phyloP scores from a whole-genome alignment of 768 basidiomycete species.

The Artomyces pyxidatus region DNA sequence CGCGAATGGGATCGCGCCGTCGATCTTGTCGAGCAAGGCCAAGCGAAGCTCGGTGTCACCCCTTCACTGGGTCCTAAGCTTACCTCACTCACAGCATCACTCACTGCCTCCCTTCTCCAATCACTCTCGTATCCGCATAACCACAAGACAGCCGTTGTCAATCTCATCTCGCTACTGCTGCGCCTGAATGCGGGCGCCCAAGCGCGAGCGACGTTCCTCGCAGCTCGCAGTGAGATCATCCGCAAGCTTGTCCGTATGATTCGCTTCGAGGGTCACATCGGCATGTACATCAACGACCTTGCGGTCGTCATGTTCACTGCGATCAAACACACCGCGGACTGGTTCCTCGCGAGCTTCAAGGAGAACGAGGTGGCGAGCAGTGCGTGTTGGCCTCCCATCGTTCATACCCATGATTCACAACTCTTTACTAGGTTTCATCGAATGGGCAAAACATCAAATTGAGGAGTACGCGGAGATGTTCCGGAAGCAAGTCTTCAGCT shows the following conservation, averaged over 20 bases:
- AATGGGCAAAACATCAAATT: slow-evolving; percentile 87
- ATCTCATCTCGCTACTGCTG: slow-evolving; percentile 62
- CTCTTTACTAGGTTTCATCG: slow-evolving; percentile 76
- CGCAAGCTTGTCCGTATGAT: slow-evolving; percentile 77
- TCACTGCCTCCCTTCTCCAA: slow-evolving; percentile 62
- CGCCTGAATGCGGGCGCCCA: slow-evolving; percentile 70
- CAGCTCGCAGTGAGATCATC: slow-evolving; percentile 69
- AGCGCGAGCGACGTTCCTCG: slow-evolving; percentile 77
- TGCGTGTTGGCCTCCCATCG: too few relatives aligned
- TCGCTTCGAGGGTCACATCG: slow-evolving; percentile 82
- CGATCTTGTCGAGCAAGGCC: slow-evolving; percentile 74
- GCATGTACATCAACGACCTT: slow-evolving; percentile 79
- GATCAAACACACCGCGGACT: slow-evolving; percentile 95
- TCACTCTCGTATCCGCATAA: slow-evolving; percentile 70
- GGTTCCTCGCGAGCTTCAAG: slow-evolving; percentile 93
- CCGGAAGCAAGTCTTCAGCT: slow-evolving; percentile 83
- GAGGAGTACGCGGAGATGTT: slow-evolving; percentile 80
- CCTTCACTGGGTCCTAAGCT: slow-evolving; percentile 54
- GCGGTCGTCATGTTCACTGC: slow-evolving; percentile 88
- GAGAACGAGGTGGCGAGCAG: slow-evolving; percentile 93
- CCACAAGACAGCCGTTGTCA: slow-evolving; percentile 67
- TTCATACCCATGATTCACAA: too few relatives aligned
- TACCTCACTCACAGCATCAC: slow-evolving; percentile 51
- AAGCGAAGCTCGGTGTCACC: slow-evolving; percentile 48
- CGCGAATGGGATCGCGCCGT: slow-evolving; percentile 86